These are phyloP conservation scores for Chamaecyparis obtusa DNA, from an alignment of 75 land plant species.

Conservation along the genomic window DNA sequence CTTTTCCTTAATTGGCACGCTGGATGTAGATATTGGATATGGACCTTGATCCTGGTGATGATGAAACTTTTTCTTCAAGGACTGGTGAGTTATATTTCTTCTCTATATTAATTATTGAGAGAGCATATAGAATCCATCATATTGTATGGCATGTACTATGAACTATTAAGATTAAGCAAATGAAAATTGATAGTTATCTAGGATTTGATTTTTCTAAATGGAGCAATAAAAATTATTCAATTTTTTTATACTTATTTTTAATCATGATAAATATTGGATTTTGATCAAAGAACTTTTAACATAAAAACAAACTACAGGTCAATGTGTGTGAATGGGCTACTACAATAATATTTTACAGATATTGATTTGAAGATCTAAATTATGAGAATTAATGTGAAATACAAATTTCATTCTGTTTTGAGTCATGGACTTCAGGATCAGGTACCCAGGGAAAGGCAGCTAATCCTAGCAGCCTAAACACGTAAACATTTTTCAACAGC, in stretches of 20 bases:
- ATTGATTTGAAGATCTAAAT: neutral
- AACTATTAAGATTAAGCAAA: neutral
- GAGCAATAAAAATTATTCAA: neutral
- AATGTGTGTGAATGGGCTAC: neutral
- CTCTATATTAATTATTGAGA: neutral
- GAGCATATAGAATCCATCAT: neutral
- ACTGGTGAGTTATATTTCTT: constrained; percentile 35
- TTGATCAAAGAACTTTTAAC: neutral
- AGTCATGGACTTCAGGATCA: neutral
- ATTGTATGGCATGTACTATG: neutral
- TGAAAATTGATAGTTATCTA: neutral
- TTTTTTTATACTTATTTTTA: neutral
- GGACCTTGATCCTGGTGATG: constrained; percentile 73
- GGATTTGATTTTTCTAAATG: neutral
- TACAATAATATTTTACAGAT: neutral
- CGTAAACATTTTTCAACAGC: too few relatives aligned
- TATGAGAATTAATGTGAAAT: neutral
- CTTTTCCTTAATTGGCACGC: constrained; percentile 12
- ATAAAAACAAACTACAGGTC: neutral
- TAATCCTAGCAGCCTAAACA: too few relatives aligned
- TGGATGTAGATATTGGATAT: constrained; percentile 71
- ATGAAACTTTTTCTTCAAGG: constrained; percentile 42
- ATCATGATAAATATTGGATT: neutral
- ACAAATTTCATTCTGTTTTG: neutral
- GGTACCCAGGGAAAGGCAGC: too few relatives aligned